A percentile compares a stretch with the other conserved stretches of the same genome.
These are phyloP conservation scores for Eustoma russellianum DNA, from an alignment of 257 asterid species.

Conservation along the genomic window DNA sequence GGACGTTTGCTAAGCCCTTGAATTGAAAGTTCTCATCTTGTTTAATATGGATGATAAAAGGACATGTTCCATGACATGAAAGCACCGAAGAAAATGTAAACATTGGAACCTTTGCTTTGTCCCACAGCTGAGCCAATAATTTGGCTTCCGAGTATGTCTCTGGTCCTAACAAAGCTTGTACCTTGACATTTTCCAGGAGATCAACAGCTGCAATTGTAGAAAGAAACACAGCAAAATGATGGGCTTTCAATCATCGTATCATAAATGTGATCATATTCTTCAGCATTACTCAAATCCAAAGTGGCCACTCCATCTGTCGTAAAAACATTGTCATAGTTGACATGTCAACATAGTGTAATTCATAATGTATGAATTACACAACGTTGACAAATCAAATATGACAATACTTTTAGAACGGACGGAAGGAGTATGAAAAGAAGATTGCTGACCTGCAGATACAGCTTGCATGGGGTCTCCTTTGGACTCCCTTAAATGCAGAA, in stretches of 20 bases:
- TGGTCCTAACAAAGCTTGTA: constrained; percentile 27
- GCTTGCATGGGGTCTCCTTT: constrained; percentile 5
- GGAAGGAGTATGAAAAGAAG: too few relatives aligned
- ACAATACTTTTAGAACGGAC: too few relatives aligned
- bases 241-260: too few relatives aligned
- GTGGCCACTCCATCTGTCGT: too few relatives aligned
- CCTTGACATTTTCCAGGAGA: constrained; percentile 27
- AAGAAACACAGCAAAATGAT: not conserved
- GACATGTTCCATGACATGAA: constrained; percentile 9
- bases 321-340: too few relatives aligned
- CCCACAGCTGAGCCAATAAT: constrained; percentile 19
- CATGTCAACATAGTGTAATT: too few relatives aligned
- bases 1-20: constrained; percentile 22
- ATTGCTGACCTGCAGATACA: constrained; percentile 8
- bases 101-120: constrained; percentile 24
- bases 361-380: too few relatives aligned
- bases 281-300: too few relatives aligned
- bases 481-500: constrained; percentile 11
- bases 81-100: constrained; percentile 25
- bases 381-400: not conserved
- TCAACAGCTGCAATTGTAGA: constrained; percentile 23
- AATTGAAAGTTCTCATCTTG: constrained; percentile 27
- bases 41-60: constrained; percentile 29
- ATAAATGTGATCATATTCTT: too few relatives aligned
- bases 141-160: constrained; percentile 15